phyloP scores from a whole-genome alignment of 495 filamentous ascomycete species.

The Ramalina peruviana region DNA sequence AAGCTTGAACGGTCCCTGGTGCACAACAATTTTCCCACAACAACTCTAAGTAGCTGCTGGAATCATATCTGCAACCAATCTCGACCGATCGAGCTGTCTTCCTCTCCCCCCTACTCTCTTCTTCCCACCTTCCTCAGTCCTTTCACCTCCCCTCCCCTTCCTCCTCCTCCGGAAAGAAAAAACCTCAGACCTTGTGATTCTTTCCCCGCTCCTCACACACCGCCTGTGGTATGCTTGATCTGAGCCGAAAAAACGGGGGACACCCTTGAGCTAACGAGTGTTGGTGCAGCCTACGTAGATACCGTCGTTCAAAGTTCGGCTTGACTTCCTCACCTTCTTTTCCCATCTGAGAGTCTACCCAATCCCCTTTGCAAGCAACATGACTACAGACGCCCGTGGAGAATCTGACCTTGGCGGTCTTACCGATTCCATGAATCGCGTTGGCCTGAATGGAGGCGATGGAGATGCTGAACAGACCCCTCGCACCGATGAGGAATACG shows the following conservation, averaged over 20 bases:
- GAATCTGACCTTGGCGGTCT: constrained; percentile 31
- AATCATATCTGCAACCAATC: constrained; percentile 9
- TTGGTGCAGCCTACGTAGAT: neutral
- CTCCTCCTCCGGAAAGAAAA: neutral
- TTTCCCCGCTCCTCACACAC: no score
- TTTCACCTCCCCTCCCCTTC: constrained; percentile 9
- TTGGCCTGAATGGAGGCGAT: constrained; percentile 24
- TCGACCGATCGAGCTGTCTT: constrained; percentile 18
- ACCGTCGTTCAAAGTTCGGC: neutral
- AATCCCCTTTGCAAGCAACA: constrained; percentile 14
- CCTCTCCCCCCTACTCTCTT: constrained; percentile 8
- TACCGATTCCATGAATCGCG: constrained; percentile 33
- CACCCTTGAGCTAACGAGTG: neutral
- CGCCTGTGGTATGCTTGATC: no score
- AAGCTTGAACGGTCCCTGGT: neutral
- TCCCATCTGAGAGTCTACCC: neutral
- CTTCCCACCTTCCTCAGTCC: constrained; percentile 1
- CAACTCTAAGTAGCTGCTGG: neutral
- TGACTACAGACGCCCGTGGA: constrained; percentile 36
- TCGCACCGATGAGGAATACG: constrained; percentile 93
- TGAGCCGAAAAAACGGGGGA: no score
- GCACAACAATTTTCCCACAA: neutral
- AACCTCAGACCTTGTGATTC: no score
- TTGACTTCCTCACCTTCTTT: neutral
- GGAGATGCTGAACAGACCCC: constrained; percentile 58